Evolutionary conservation across 805 yeast species (phyloP).

Genomic region (Starmerella apis): DNA sequence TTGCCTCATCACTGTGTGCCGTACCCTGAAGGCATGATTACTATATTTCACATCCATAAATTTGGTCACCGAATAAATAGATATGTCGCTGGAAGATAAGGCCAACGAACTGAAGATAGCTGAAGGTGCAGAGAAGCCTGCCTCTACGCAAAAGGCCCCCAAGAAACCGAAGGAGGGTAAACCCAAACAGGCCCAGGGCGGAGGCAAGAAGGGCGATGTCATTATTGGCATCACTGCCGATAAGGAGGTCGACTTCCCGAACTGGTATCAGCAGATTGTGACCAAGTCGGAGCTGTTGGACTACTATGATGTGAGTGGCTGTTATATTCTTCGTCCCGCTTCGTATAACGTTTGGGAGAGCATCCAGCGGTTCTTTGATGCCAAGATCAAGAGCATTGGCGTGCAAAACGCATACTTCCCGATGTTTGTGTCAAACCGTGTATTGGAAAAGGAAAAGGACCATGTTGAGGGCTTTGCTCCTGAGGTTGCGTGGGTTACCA

Average conservation of each 20-base stretch:
- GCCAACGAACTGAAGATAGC: constrained; percentile 14
- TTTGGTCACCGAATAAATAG: not conserved
- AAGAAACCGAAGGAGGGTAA: constrained; percentile 49
- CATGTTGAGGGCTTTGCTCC: constrained; percentile 99
- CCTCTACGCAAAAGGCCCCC: constrained; percentile 61
- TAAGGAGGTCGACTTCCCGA: constrained; percentile 82
- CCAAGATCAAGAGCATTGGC: constrained; percentile 70
- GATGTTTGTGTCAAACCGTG: constrained; percentile 89
- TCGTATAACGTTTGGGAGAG: constrained; percentile 91
- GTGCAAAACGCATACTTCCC: constrained; percentile 96
- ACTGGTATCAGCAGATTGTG: constrained; percentile 94
- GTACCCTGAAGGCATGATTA: not conserved
- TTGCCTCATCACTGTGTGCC: not conserved
- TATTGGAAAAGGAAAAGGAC: constrained; percentile 93
- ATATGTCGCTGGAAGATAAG: constrained; percentile 20
- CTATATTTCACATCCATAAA: not conserved
- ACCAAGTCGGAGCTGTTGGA: constrained; percentile 98
- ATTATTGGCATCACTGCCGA: constrained; percentile 85
- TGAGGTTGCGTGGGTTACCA: constrained; percentile 99
- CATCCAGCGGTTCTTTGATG: constrained; percentile 80
- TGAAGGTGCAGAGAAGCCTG: constrained; percentile 51
- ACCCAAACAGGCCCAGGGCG: constrained; percentile 14
- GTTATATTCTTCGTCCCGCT: constrained; percentile 94
- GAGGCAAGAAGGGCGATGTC: constrained; percentile 24
- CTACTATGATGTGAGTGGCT: constrained; percentile 97